Percentiles rank a stretch among this genome's conserved stretches.
Conservation (phyloP, 345 rosid genomes). For the Erodium maritimum region DNA sequence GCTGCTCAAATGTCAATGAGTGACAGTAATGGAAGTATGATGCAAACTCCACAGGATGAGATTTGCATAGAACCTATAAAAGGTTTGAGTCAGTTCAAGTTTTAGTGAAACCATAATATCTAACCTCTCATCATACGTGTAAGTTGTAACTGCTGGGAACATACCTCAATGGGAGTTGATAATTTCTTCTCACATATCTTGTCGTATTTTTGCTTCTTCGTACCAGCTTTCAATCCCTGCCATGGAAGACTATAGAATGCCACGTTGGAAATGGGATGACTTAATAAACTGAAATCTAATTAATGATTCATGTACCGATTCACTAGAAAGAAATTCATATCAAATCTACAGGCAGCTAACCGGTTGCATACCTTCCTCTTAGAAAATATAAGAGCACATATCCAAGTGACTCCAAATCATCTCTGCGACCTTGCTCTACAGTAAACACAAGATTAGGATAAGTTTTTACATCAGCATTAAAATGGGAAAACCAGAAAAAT, state of each 20-base stretch:
- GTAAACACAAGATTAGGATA: not conserved
- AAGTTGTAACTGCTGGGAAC: not conserved
- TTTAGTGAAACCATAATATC: not conserved
- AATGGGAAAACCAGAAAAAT: slow-evolving; percentile 1
- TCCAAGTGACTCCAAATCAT: slow-evolving; percentile 52
- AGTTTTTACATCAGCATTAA: not conserved
- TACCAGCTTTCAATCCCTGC: slow-evolving; percentile 89
- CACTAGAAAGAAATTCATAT: not conserved
- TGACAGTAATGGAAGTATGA: slow-evolving; percentile 86
- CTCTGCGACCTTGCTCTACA: slow-evolving; percentile 45
- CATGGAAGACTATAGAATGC: slow-evolving; percentile 56
- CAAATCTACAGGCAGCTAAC: not conserved
- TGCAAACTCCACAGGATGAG: slow-evolving; percentile 53
- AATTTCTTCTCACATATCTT: slow-evolving; percentile 83
- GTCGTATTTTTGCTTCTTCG: slow-evolving; percentile 83
- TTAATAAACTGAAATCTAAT: not conserved
- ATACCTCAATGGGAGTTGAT: slow-evolving; percentile 88
- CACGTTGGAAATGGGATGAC: not conserved
- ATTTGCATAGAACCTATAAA: slow-evolving; percentile 64
- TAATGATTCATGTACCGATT: not conserved
- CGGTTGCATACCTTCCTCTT: slow-evolving; percentile 36
- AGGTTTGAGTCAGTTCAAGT: not conserved
- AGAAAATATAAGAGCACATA: slow-evolving; percentile 38
- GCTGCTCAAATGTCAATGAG: slow-evolving; percentile 66
- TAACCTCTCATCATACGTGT: not conserved